Percentiles rank a stretch among this genome's conserved stretches.
phyloP scores from a whole-genome alignment of 2,329 filamentous ascomycete genomes.

The Chalara sp. region DNA sequence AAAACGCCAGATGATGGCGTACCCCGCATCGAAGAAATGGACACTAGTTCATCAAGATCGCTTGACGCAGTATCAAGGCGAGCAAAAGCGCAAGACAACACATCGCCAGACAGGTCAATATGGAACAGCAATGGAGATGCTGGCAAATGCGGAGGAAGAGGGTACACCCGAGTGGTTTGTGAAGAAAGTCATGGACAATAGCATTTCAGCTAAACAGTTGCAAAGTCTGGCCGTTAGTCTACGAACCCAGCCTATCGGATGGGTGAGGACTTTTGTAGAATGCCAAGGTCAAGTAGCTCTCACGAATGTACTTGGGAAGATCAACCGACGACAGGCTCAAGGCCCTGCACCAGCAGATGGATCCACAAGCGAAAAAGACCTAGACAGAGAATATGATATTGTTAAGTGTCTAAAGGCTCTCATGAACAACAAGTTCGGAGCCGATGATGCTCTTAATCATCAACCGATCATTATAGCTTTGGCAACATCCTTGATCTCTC shows the following conservation, averaged over 20 bases:
- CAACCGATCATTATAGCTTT: conserved; percentile 86
- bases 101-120: conserved; percentile 65
- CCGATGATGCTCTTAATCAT: conserved; percentile 87
- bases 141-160: conserved; percentile 82
- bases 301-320: conserved; percentile 87
- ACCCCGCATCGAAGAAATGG: conserved; percentile 94
- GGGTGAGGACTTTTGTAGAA: conserved; percentile 95
- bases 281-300: conserved; percentile 94
- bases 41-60: conserved; percentile 93
- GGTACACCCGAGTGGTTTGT: conserved; percentile 98
- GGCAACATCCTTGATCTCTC: conserved; percentile 79
- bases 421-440: conserved; percentile 99
- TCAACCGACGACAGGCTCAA: conserved; percentile 81
- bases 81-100: conserved; percentile 79
- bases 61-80: conserved; percentile 86
- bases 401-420: conserved; percentile 94
- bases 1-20: conserved; percentile 90
- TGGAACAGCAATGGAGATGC: conserved; percentile 59
- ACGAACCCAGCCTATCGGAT: conserved; percentile 92
- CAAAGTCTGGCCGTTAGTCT: conserved; percentile 91
- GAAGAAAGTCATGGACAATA: conserved; percentile 92
- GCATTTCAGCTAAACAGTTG: conserved; percentile 82
- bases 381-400: conserved; percentile 84
- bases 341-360: conserved; percentile 46
- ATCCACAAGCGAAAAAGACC: conserved; percentile 55